Percentiles rank a stretch among this genome's conserved stretches.
These are phyloP conservation scores for Psilocybe mexicana DNA, from an alignment of 1,284 basidiomycete genomes.

Conservation along the genomic window DNA sequence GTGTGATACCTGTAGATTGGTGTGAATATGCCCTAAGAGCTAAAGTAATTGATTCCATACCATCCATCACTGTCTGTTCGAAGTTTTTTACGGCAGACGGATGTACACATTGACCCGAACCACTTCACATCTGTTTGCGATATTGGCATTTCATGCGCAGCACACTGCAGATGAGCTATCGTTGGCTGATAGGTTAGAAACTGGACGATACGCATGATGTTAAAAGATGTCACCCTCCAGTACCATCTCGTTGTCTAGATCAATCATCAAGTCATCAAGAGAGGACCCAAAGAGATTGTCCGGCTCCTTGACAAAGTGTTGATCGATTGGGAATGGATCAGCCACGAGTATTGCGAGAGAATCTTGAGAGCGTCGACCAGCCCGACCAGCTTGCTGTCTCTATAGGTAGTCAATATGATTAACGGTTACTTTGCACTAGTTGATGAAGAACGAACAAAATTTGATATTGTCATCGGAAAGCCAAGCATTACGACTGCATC, in stretches of 20 bases:
- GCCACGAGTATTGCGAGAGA: slow-evolving; percentile 81
- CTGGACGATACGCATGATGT: not conserved
- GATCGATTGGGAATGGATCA: slow-evolving; percentile 75
- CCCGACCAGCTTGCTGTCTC: slow-evolving; percentile 89
- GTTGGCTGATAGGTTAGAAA: not conserved
- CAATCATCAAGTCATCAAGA: slow-evolving; percentile 68
- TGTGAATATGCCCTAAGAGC: not conserved
- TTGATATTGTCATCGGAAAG: slow-evolving; percentile 79
- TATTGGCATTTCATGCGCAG: slow-evolving; percentile 85
- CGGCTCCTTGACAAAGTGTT: slow-evolving; percentile 76
- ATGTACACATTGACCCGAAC: slow-evolving; percentile 66
- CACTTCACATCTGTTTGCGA: slow-evolving; percentile 66
- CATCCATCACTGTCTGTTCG: slow-evolving; percentile 70
- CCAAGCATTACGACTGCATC: slow-evolving; percentile 91
- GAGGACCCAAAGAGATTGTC: slow-evolving; percentile 66
- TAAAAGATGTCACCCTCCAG: slow-evolving; percentile 52
- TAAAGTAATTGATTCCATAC: slow-evolving; percentile 36
- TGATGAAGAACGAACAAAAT: slow-evolving; percentile 55
- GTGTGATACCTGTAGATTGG: slow-evolving; percentile 65
- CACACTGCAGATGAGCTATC: slow-evolving; percentile 82
- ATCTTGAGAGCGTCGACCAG: slow-evolving; percentile 82
- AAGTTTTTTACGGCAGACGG: slow-evolving; percentile 57
- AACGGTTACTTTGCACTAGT: not conserved
- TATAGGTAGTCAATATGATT: slow-evolving; percentile 27
- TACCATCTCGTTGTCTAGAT: slow-evolving; percentile 75